Evolutionary conservation across 2,329 filamentous ascomycete genomes (phyloP).

Genomic region (Phaeosphaeriaceae sp.): DNA sequence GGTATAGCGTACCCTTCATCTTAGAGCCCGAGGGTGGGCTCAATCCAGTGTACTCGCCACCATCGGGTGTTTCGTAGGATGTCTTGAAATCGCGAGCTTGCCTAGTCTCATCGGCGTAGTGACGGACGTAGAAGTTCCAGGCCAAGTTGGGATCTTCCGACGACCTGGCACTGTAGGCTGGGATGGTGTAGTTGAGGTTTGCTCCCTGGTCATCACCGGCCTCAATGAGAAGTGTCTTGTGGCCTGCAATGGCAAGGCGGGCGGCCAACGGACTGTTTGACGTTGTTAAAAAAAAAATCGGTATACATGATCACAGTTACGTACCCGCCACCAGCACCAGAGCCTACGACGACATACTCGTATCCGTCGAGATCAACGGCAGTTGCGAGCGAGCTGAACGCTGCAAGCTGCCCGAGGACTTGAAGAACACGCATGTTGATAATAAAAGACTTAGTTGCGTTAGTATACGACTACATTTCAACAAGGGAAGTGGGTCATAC

Average conservation of each 20-base stretch:
- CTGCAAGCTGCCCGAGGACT: conserved; percentile 25
- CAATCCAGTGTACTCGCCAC: conserved; percentile 56
- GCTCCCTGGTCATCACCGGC: conserved; percentile 65
- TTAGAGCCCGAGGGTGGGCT: conserved; percentile 61
- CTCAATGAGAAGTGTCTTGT: conserved; percentile 67
- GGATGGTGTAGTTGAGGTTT: conserved; percentile 60
- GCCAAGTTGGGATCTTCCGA: conserved; percentile 63
- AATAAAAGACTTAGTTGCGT: conserved; percentile 7
- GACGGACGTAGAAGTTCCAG: conserved; percentile 71
- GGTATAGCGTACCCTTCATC: conserved; percentile 64
- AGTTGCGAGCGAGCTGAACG: conserved; percentile 27
- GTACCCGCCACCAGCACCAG: conserved; percentile 45
- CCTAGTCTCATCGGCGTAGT: conserved; percentile 62
- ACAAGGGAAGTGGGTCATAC: neutral
- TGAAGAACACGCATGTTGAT: conserved; percentile 32
- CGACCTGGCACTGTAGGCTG: conserved; percentile 60
- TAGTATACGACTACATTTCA: neutral
- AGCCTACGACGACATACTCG: conserved; percentile 69
- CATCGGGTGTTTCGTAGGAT: conserved; percentile 56
- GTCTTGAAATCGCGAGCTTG: conserved; percentile 66
- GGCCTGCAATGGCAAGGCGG: conserved; percentile 65
- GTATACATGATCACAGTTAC: neutral
- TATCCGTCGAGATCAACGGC: conserved; percentile 53
- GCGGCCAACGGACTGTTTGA: conserved; percentile 48
- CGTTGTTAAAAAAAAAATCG: neutral